Evolutionary conservation across 352 stramenopile species (phyloP), one percentile per base, ranked within the genome.

Genomic region (Pythium pyrilobum): DNA sequence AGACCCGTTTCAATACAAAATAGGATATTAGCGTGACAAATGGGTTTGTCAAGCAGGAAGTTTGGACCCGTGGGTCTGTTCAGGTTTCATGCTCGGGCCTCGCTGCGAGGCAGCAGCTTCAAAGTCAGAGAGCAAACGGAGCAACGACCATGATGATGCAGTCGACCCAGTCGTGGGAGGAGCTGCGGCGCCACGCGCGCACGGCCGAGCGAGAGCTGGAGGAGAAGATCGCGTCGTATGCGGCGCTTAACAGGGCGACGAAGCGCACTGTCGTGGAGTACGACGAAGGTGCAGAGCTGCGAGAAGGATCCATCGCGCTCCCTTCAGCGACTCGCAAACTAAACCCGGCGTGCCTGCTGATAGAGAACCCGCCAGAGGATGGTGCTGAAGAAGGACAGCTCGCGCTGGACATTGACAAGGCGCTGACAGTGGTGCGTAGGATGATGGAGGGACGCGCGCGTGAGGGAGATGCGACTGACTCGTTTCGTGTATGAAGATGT

Each of bases 181-280:
- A 93, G 10, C 66, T 95, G 41, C 71, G 80, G 37, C 77, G 71
- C 41, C 69, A 72, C 23, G 85, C 85, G 47, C 74, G 82, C 52
- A 64, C 70, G 8, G 73, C 81, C n/a, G 85, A 95, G 67, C 78
- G 69, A 24, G 71, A 77, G 45, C 67, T 95, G 42, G 85, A 91
- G 66, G 82, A 92, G 51, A 92, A 95, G 50, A 85, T 92, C 42
- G 71, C 75, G 13, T 59, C 81, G 0, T 92, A 88, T 34, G 85
- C 69, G 16, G 58, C 72, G 2, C 69, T 83, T 20, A 89, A 77
- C 52, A 83, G 70, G 62, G 65, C 55, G 33, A 69, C 73, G 27
- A 51, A 59, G 41, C 81, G 77, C 43, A 54, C 50, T 25, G 37
- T 46, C 9, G 53, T 39, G 5, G 54, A 74, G 23, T 87, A 78